Conservation (phyloP, 2,329 filamentous ascomycete species). For the Diaporthe longicolla region DNA sequence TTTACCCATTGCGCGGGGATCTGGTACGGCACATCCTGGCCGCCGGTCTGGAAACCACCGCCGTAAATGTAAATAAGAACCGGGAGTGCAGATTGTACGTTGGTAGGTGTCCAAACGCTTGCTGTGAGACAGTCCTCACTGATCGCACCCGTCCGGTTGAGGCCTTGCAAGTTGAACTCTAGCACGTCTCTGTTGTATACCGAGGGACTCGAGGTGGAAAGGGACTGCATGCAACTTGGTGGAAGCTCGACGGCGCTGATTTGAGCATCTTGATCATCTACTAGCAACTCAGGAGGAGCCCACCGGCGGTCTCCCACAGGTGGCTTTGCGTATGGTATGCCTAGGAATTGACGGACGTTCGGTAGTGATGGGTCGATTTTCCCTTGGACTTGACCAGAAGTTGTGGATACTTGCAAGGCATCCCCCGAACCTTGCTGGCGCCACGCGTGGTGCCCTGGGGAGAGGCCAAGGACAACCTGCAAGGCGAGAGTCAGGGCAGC, state of each 20-base stretch:
- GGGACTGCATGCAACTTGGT: slow-evolving; percentile 20
- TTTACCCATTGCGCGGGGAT: slow-evolving; percentile 57
- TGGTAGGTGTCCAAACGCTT: slow-evolving; percentile 60
- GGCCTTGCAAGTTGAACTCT: slow-evolving; percentile 17
- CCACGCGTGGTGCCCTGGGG: background rate
- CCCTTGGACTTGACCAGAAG: background rate
- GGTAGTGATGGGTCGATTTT: slow-evolving; percentile 19
- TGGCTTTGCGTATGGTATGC: slow-evolving; percentile 36
- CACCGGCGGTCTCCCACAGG: slow-evolving; percentile 34
- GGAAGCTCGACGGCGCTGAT: slow-evolving; percentile 20
- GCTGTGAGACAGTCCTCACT: slow-evolving; percentile 58
- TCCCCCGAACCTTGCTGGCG: background rate
- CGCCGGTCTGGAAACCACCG: slow-evolving; percentile 45
- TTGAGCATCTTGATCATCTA: slow-evolving; percentile 13
- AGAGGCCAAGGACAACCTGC: background rate
- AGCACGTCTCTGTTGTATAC: slow-evolving; percentile 20
- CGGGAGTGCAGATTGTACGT: slow-evolving; percentile 46
- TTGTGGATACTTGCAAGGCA: background rate
- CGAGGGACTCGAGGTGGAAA: slow-evolving; percentile 15
- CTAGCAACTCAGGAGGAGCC: slow-evolving; percentile 31
- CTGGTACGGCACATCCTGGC: slow-evolving; percentile 57
- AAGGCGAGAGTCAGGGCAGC: background rate
- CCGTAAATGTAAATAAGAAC: slow-evolving; percentile 39
- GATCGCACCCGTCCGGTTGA: slow-evolving; percentile 1
- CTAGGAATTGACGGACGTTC: slow-evolving; percentile 27